Conservation (phyloP, 345 rosid genomes). For the Clarkia xantiana region DNA sequence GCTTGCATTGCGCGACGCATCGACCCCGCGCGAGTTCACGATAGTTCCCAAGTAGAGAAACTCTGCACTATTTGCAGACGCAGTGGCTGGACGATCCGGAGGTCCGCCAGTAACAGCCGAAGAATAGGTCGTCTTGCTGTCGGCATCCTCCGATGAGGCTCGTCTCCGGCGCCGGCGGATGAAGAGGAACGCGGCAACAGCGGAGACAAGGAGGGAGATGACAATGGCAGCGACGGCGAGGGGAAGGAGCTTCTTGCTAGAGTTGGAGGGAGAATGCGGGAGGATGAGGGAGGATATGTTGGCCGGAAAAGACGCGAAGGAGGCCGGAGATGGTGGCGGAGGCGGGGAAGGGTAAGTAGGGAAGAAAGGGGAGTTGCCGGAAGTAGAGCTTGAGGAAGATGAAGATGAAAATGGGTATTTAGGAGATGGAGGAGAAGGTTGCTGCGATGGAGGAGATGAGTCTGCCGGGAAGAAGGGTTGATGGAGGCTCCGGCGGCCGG, state of each 20-base stretch:
- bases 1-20: slow-evolving; percentile 5
- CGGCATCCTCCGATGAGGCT: slow-evolving; percentile 23
- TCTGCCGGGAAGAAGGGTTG: slow-evolving; percentile 44
- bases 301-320: slow-evolving; percentile 80
- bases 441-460: slow-evolving; percentile 24
- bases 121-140: slow-evolving; percentile 24
- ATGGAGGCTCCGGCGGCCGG: slow-evolving; percentile 62
- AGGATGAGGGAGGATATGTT: slow-evolving; percentile 78
- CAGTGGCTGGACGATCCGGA: slow-evolving; percentile 29
- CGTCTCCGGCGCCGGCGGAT: slow-evolving; percentile 32
- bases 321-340: slow-evolving; percentile 50
- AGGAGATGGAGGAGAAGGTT: slow-evolving; percentile 24
- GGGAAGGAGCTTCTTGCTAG: slow-evolving; percentile 61
- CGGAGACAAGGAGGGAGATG: slow-evolving; percentile 31
- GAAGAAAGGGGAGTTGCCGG: slow-evolving; percentile 52
- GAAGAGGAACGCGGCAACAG: slow-evolving; percentile 29
- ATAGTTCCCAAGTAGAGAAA: slow-evolving; percentile 14
- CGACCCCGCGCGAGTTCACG: slow-evolving; percentile 1
- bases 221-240: slow-evolving; percentile 31
- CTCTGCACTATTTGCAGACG: slow-evolving; percentile 48
- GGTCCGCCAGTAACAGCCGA: slow-evolving; percentile 14
- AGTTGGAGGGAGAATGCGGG: slow-evolving; percentile 53
- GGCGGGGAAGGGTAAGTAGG: slow-evolving; percentile 61
- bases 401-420: slow-evolving; percentile 43
- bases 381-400: slow-evolving; percentile 29